Evolutionary conservation across 108 stramenopile genomes (phyloP), one percentile per base, ranked within the genome.

Genomic region (Pseudonitzschia multiseries): DNA sequence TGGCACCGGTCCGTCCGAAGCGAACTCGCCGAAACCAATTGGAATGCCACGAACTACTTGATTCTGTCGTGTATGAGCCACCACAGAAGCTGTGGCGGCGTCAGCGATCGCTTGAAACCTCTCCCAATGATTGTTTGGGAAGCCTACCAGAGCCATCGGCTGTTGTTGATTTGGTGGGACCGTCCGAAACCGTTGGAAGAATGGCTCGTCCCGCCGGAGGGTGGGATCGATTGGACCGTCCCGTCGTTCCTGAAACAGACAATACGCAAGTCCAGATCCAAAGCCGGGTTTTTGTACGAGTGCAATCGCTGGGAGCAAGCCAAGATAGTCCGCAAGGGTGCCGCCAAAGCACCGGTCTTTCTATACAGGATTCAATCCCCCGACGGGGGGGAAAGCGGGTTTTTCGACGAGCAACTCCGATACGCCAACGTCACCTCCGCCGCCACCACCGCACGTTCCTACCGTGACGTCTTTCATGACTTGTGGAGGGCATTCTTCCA

Each of bases 121-220:
- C 40, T 86, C 18, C 83, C 86, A 17, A 26, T 71, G 27, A 32
- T 68, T 15, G 57, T 86, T 4, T 59, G 67, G 50, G 29, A 71
- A 10, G 86, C 86, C 0, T 48, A 64, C 40, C 65, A 40, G 26
- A 44, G 60, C 60, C 59, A 79, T 60, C 80, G 86, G 36, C 18
- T 86, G 0, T 21, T 86, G 13, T 68, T 83, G 33, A 81, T 83
- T 61, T 57, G 71, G 41, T 86, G 86, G 86, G 65, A 65, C 31
- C 59, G 72, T 20, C 86, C 86, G 21, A 73, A 50, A 46, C 46
- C 66, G 26, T 48, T 86, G 41, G 77, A 83, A 68, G 77, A 83
- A 48, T 86, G 83, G 60, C 74, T 86, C 8, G 54, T 79, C 4
- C 86, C 86, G 15, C 77, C 80, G 2, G 26, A 62, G 20, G 36